Evolutionary conservation across 1,284 basidiomycete species (phyloP).

Genomic region (Coniferiporia weirii): DNA sequence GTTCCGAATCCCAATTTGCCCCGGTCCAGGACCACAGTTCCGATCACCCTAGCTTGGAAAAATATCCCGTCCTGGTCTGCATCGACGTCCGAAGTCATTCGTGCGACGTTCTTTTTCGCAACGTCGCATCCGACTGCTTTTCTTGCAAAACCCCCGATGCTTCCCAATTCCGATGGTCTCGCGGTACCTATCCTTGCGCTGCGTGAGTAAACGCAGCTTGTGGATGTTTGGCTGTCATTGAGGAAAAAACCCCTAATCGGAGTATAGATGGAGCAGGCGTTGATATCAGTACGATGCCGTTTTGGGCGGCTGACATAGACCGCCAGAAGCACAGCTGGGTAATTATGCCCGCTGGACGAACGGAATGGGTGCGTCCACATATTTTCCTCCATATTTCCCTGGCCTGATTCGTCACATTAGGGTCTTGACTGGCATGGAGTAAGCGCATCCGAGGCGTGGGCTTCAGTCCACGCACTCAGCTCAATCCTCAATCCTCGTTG

Average conservation of each 20-base stretch:
- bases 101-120: constrained; percentile 55
- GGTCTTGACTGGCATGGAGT: constrained; percentile 85
- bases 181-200: constrained; percentile 61
- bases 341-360: constrained; percentile 67
- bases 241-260: background rate
- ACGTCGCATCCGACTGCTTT: constrained; percentile 53
- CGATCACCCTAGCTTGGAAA: constrained; percentile 36
- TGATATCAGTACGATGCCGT: constrained; percentile 47
- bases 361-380: constrained; percentile 54
- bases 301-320: constrained; percentile 59
- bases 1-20: constrained; percentile 24
- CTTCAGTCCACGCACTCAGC: constrained; percentile 47
- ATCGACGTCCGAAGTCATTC: constrained; percentile 35
- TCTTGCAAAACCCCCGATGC: constrained; percentile 47
- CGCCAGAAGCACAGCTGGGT: constrained; percentile 60
- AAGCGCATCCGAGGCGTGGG: constrained; percentile 59
- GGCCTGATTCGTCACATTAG: constrained; percentile 32
- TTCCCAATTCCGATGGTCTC: constrained; percentile 21
- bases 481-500: constrained; percentile 34
- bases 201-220: constrained; percentile 40
- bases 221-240: background rate
- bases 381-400: background rate
- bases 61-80: constrained; percentile 39
- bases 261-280: constrained; percentile 75
- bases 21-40: constrained; percentile 19